Conservation (phyloP, 2,329 filamentous ascomycete species). For the Colletotrichum echinochloae region DNA sequence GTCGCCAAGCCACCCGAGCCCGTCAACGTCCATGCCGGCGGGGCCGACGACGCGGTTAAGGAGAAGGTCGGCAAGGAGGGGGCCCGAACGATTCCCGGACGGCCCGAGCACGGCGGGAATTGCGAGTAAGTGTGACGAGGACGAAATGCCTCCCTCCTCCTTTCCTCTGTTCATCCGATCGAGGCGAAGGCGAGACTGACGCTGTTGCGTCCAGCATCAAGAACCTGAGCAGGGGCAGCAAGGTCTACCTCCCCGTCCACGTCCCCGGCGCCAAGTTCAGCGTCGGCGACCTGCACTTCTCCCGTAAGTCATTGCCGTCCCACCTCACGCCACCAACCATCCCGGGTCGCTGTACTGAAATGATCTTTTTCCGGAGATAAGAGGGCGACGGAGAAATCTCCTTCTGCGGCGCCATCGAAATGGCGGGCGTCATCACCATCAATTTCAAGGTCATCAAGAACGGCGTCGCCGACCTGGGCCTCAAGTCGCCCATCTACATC, state of each 20-base stretch:
- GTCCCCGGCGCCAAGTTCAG: slow-evolving; percentile 89
- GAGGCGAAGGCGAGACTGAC: slow-evolving; percentile 26
- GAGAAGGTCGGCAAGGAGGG: slow-evolving; percentile 81
- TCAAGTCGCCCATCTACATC: slow-evolving; percentile 87
- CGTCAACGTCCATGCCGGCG: slow-evolving; percentile 78
- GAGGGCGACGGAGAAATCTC: slow-evolving; percentile 92
- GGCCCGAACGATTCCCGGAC: slow-evolving; percentile 85
- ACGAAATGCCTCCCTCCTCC: not conserved
- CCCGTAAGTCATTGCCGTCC: slow-evolving; percentile 57
- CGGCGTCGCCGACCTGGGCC: slow-evolving; percentile 78
- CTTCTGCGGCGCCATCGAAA: slow-evolving; percentile 92
- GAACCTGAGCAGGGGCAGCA: slow-evolving; percentile 81
- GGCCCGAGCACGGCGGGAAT: slow-evolving; percentile 90
- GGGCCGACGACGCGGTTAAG: slow-evolving; percentile 67
- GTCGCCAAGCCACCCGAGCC: slow-evolving; percentile 84
- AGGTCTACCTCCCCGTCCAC: slow-evolving; percentile 89
- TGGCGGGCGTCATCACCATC: slow-evolving; percentile 91
- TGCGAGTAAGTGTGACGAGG: slow-evolving; percentile 67
- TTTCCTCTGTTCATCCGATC: not conserved
- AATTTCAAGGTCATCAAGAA: slow-evolving; percentile 90
- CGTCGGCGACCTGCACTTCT: slow-evolving; percentile 90
- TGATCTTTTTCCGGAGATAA: slow-evolving; percentile 49
- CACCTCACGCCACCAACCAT: not conserved
- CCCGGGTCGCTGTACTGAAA: not conserved
- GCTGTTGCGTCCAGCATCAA: slow-evolving; percentile 67